These are phyloP conservation scores for Boletus sp. DNA, from an alignment of 768 basidiomycete species.

Conservation along the genomic window DNA sequence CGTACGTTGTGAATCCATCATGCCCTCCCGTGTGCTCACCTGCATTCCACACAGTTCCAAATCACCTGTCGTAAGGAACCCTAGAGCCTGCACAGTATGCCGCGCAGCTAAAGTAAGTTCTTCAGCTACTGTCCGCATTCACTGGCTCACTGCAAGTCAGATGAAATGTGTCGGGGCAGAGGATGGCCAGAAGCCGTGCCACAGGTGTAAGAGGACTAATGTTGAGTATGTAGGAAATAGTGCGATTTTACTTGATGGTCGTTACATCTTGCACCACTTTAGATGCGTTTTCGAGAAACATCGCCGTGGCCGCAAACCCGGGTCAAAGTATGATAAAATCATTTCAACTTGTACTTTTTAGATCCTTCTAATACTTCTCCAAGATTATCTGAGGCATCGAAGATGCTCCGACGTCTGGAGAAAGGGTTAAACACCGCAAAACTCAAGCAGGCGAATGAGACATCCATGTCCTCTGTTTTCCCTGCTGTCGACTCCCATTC, in stretches of 20 bases:
- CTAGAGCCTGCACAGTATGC: slow-evolving; percentile 79
- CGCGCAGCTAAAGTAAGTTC: slow-evolving; percentile 70
- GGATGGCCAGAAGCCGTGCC: slow-evolving; percentile 77
- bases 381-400: slow-evolving; percentile 85
- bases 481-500: slow-evolving; percentile 32
- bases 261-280: slow-evolving; percentile 16
- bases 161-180: slow-evolving; percentile 93
- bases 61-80: slow-evolving; percentile 46
- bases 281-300: slow-evolving; percentile 90
- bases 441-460: slow-evolving; percentile 54
- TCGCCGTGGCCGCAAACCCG: slow-evolving; percentile 83
- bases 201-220: slow-evolving; percentile 80
- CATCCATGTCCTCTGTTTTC: slow-evolving; percentile 33
- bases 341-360: slow-evolving; percentile 1
- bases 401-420: slow-evolving; percentile 84
- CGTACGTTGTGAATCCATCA: slow-evolving; percentile 17
- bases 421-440: slow-evolving; percentile 79
- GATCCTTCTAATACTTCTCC: slow-evolving; percentile 7
- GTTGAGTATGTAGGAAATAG: slow-evolving; percentile 53
- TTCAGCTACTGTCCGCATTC: slow-evolving; percentile 13
- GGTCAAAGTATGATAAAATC: slow-evolving; percentile 66
- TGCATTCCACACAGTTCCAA: slow-evolving; percentile 35
- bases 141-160: slow-evolving; percentile 38
- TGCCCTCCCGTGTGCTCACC: slow-evolving; percentile 11
- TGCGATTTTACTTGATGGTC: slow-evolving; percentile 3